These are phyloP conservation scores for Funneliformis caledonium DNA, from an alignment of 371 early-diverging fungal genomes.

Conservation along the genomic window DNA sequence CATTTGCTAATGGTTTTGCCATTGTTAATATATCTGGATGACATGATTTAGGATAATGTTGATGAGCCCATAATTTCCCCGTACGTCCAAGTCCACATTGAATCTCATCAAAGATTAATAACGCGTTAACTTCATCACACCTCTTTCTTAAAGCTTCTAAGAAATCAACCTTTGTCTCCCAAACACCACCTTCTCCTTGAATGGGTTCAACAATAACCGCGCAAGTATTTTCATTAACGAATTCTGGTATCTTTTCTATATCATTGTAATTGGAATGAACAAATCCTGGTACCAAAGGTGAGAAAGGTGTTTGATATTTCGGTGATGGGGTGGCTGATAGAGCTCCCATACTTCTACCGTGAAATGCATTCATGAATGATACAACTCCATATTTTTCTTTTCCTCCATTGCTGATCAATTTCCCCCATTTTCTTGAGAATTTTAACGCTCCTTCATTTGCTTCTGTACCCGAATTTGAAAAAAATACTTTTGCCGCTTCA, in stretches of 20 bases:
- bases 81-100: constrained; percentile 96
- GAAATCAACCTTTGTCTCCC: constrained; percentile 71
- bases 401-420: constrained; percentile 50
- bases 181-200: constrained; percentile 96
- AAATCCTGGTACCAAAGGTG: constrained; percentile 89
- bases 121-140: constrained; percentile 80
- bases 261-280: constrained; percentile 75
- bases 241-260: constrained; percentile 56
- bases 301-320: constrained; percentile 92
- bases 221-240: constrained; percentile 78
- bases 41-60: constrained; percentile 66
- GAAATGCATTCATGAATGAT: constrained; percentile 88
- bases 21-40: constrained; percentile 91
- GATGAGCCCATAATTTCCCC: constrained; percentile 89
- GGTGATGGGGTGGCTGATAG: constrained; percentile 87
- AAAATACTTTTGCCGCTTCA: constrained; percentile 72
- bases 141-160: constrained; percentile 72
- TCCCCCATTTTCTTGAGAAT: constrained; percentile 91
- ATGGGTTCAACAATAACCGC: constrained; percentile 95
- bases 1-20: constrained; percentile 96
- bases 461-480: constrained; percentile 91
- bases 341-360: constrained; percentile 94
- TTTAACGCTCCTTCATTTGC: constrained; percentile 94
- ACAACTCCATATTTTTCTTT: constrained; percentile 66
- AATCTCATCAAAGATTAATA: constrained; percentile 95